Base-by-base conservation (phyloP, 225 moss, liverwort and hornwort species). In the Bryoerythrophyllum caledonicum region DNA sequence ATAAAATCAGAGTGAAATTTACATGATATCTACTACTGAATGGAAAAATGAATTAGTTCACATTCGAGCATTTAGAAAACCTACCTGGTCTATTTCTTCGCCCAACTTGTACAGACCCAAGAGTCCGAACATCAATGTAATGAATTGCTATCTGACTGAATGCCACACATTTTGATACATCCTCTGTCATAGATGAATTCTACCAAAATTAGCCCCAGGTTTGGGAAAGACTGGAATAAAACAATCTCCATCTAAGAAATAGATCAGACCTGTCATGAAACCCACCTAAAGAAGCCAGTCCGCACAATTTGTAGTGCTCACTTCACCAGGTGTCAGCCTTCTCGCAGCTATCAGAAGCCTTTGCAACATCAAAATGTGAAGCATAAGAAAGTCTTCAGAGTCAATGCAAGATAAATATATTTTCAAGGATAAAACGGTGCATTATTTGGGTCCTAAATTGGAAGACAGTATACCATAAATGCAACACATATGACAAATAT, bases 101-200 rank as follows among this genome's bases (percentile, higher is more conserved):
- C 63, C 28, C 69, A 49, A 49, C 48, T 57, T 8, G 28, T 37
- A 73, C 53, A 37, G 3, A 60, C n/a, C 65, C 73, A 23, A 60
- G 44, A 60, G 28, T 84, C 65, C 27, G 15, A 69, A 74, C 70
- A 60, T 77, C 77, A 80, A 74, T 63, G 70, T 75, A 48, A 53
- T 46, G 65, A 77, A 69, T 60, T 74, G 28, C 72, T 69, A 64
- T 56, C 65, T 80, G 54, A 37, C 35, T 60, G 59, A 73, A 53
- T 56, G 71, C 10, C 37, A 78, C 38, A 70, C 62, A 25, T 27
- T 68, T 60, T 25, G 19, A 53, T 38, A 79, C 63, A 69, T 63
- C 75, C 41, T 80, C 52, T 73, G 65, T 52, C 80, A 72, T 55
- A 55, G 57, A 68, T 51, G 20, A 75, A 71, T 37, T 75, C 57